Conservation (phyloP, 768 basidiomycete species). For the Lyophyllum shimeji region DNA sequence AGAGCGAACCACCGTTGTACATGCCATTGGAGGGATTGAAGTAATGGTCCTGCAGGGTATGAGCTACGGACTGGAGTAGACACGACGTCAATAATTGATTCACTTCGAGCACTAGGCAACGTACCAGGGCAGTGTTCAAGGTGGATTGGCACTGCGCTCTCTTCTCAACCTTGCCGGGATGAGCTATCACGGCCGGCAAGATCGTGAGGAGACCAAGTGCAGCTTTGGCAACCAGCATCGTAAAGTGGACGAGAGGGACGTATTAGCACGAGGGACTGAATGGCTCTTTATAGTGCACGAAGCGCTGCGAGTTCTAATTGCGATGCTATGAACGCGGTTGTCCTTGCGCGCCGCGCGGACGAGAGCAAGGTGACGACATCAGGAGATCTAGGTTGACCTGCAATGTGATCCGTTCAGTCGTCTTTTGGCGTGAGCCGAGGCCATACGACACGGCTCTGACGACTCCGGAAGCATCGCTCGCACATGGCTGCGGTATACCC, state of each 20-base stretch:
- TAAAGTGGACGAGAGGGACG: not conserved
- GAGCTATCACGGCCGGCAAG: conserved; percentile 2
- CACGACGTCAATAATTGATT: not conserved
- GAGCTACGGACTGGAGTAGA: conserved; percentile 28
- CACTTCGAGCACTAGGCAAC: not conserved
- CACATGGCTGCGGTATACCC: not conserved
- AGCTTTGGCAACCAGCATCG: not conserved
- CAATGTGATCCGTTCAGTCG: not conserved
- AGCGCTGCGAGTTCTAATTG: not conserved
- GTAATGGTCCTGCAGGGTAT: conserved; percentile 37
- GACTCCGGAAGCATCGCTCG: not conserved
- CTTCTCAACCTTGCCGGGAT: conserved; percentile 10
- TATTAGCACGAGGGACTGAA: not conserved
- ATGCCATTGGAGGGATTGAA: conserved; percentile 38
- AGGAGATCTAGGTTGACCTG: not conserved
- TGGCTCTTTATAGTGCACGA: not conserved
- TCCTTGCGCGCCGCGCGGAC: not conserved
- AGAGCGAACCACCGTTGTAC: conserved; percentile 50
- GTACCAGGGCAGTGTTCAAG: conserved; percentile 15
- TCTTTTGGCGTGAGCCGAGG: not conserved
- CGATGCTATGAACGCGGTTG: not conserved
- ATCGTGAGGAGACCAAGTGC: not conserved
- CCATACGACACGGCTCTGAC: not conserved
- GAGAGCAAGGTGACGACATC: not conserved
- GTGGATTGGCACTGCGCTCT: conserved; percentile 19